phyloP scores from a whole-genome alignment of 805 yeast genomes.

The Nakazawaea molendinolei region DNA sequence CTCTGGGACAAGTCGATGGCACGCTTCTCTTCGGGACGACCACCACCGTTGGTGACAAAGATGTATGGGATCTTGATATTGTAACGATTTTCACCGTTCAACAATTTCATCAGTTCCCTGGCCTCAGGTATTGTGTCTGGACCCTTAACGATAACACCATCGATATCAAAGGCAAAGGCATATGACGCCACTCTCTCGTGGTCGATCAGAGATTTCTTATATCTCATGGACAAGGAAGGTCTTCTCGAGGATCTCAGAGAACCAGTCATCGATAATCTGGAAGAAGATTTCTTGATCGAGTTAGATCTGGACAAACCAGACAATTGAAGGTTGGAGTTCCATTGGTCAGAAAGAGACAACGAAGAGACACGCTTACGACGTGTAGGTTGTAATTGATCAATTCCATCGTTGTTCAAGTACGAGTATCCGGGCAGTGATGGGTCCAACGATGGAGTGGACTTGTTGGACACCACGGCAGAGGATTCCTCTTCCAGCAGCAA shows the following conservation, averaged over 20 bases:
- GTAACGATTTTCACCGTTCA: conserved; percentile 74
- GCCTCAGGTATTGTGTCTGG: conserved; percentile 83
- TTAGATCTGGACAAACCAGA: conserved; percentile 33
- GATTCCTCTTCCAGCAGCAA: background rate
- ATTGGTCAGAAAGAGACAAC: conserved; percentile 64
- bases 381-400: conserved; percentile 58
- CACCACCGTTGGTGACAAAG: conserved; percentile 90
- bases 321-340: conserved; percentile 28
- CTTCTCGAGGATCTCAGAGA: conserved; percentile 36
- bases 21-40: conserved; percentile 70
- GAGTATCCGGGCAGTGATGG: conserved; percentile 24
- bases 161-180: conserved; percentile 91
- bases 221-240: conserved; percentile 36
- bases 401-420: conserved; percentile 66
- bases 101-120: conserved; percentile 58
- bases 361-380: conserved; percentile 60
- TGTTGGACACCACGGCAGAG: background rate
- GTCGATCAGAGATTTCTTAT: conserved; percentile 49
- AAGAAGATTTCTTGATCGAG: conserved; percentile 15
- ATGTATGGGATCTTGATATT: conserved; percentile 77
- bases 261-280: conserved; percentile 20
- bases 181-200: conserved; percentile 72
- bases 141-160: conserved; percentile 84
- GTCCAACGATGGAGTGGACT: background rate
- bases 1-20: conserved; percentile 63